These are phyloP conservation scores for Rhododendron kiyosumense DNA, from an alignment of 148 eudicot species.

Conservation along the genomic window DNA sequence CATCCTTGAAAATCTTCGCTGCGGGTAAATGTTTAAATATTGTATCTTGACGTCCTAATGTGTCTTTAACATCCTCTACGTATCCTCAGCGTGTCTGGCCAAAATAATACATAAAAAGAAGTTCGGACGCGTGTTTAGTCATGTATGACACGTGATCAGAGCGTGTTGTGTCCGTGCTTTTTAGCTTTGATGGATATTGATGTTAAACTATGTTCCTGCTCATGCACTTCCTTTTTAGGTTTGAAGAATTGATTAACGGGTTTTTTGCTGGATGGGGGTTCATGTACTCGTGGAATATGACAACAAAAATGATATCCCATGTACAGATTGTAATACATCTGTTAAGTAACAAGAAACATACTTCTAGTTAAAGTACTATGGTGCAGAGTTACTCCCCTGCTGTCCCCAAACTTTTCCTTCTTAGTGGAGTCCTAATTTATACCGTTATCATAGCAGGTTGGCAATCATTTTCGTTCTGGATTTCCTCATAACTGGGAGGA, in stretches of 20 bases:
- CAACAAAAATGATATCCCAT: not conserved
- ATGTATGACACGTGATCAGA: not conserved
- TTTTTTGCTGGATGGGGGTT: not conserved
- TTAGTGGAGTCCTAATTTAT: not conserved
- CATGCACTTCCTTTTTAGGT: not conserved
- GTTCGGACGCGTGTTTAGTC: not conserved
- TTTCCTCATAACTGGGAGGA: constrained; percentile 61
- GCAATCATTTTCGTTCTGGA: constrained; percentile 46
- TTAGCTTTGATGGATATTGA: not conserved
- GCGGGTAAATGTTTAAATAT: not conserved
- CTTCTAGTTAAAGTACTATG: not conserved
- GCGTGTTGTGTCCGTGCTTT: not conserved
- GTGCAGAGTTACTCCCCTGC: not conserved
- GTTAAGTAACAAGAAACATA: not conserved
- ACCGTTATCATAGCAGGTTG: constrained; percentile 29
- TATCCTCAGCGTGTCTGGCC: not conserved
- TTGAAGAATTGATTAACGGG: not conserved
- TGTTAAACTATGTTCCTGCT: not conserved
- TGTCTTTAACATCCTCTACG: not conserved
- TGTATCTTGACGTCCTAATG: not conserved
- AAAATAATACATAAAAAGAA: not conserved
- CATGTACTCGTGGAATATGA: not conserved
- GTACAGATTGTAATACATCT: not conserved
- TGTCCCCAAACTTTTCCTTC: not conserved
- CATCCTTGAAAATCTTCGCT: not conserved